phyloP scores from a whole-genome alignment of 2,329 filamentous ascomycete genomes.

The Penicillium sp. region DNA sequence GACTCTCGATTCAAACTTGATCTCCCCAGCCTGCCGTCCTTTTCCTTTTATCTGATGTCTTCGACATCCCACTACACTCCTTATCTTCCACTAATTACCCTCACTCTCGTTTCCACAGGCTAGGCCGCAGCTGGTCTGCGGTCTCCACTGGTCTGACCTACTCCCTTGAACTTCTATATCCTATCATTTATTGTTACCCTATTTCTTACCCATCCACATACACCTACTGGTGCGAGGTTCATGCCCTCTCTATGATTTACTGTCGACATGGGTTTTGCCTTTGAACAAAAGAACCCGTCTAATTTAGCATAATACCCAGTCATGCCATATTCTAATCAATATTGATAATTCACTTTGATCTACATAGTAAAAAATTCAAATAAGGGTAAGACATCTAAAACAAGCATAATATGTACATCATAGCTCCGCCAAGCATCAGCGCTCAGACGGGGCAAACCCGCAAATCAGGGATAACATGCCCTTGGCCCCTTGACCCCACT shows the following conservation, averaged over 20 bases:
- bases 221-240: conserved; percentile 24
- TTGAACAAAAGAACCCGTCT: conserved; percentile 18
- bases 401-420: conserved; percentile 2
- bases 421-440: conserved; percentile 9
- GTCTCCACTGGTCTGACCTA: not conserved
- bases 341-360: conserved; percentile 2
- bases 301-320: conserved; percentile 31
- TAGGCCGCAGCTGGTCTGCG: conserved; percentile 6
- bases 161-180: conserved; percentile 1
- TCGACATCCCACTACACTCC: not conserved
- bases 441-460: conserved; percentile 5
- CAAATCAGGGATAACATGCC: conserved; percentile 11
- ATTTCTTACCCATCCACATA: conserved; percentile 8
- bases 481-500: conserved; percentile 10
- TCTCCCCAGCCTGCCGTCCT: not conserved
- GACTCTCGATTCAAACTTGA: conserved; percentile 22
- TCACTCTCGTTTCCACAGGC: conserved; percentile 3
- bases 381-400: not conserved
- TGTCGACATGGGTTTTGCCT: conserved; percentile 18
- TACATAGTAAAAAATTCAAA: not conserved
- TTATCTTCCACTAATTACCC: conserved; percentile 4
- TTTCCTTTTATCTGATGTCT: not conserved
- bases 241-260: conserved; percentile 23
- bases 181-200: conserved; percentile 2
- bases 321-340: conserved; percentile 12